A percentile compares a stretch with the other conserved stretches of the same genome.
Evolutionary conservation across 805 yeast genomes (phyloP).

Genomic region (Candida ponderosae): DNA sequence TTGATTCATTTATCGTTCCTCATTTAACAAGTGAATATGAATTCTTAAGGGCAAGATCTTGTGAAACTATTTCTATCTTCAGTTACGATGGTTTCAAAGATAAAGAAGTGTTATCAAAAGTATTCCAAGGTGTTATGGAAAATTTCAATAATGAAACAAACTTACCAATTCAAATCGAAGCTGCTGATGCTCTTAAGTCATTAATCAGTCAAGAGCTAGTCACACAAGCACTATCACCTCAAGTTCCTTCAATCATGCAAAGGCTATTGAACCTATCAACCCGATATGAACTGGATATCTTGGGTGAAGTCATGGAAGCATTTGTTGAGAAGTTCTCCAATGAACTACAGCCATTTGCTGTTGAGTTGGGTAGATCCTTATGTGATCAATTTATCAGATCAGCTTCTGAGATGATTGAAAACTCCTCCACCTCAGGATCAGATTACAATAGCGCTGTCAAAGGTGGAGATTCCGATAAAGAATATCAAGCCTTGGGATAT

Average conservation of each 20-base stretch:
- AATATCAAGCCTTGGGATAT: slow-evolving; percentile 60
- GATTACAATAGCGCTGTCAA: slow-evolving; percentile 16
- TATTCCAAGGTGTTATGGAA: slow-evolving; percentile 32
- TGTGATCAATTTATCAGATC: slow-evolving; percentile 52
- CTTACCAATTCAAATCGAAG: slow-evolving; percentile 77
- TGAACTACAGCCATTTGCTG: slow-evolving; percentile 84
- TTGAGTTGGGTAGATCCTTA: slow-evolving; percentile 51
- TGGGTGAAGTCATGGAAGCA: slow-evolving; percentile 90
- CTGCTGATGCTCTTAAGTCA: slow-evolving; percentile 82
- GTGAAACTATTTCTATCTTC: slow-evolving; percentile 45
- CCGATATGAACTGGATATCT: slow-evolving; percentile 76
- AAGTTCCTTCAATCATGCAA: slow-evolving; percentile 79
- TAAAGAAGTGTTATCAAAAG: slow-evolving; percentile 29
- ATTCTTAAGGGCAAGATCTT: slow-evolving; percentile 65
- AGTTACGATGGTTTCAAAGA: slow-evolving; percentile 23
- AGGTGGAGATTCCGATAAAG: slow-evolving; percentile 50
- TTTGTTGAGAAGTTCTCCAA: slow-evolving; percentile 84
- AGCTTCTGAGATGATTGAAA: slow-evolving; percentile 50
- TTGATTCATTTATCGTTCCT: slow-evolving; percentile 56
- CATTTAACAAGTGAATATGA: slow-evolving; percentile 46
- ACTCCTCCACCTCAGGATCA: slow-evolving; percentile 15
- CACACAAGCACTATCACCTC: slow-evolving; percentile 56
- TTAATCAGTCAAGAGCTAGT: slow-evolving; percentile 64
- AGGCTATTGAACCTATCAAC: slow-evolving; percentile 68
- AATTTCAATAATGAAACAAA: slow-evolving; percentile 34